Evolutionary conservation across 2,329 filamentous ascomycete genomes (phyloP).

Genomic region (Aureobasidium subglaciale): DNA sequence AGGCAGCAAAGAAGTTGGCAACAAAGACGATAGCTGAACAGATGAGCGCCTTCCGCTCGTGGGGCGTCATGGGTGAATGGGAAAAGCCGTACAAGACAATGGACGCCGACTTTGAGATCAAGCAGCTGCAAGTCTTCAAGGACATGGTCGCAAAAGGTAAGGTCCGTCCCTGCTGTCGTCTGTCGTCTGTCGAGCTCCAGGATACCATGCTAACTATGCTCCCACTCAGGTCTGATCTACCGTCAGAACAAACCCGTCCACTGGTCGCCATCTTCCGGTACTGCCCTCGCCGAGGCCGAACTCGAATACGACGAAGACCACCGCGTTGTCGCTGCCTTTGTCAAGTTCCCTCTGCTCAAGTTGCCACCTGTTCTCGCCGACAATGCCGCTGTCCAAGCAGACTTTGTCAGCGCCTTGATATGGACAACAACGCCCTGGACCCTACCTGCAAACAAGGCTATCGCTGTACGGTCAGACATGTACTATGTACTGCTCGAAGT

Average conservation of each 20-base stretch:
- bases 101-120: slow-evolving; percentile 66
- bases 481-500: slow-evolving; percentile 63
- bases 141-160: slow-evolving; percentile 59
- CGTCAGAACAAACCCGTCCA: slow-evolving; percentile 76
- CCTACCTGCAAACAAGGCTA: slow-evolving; percentile 81
- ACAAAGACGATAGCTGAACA: slow-evolving; percentile 62
- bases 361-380: slow-evolving; percentile 38
- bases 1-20: slow-evolving; percentile 59
- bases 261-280: slow-evolving; percentile 74
- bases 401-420: slow-evolving; percentile 68
- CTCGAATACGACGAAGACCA: slow-evolving; percentile 76
- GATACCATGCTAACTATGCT: neutral
- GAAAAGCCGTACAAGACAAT: slow-evolving; percentile 70
- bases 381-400: slow-evolving; percentile 33
- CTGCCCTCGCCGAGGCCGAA: slow-evolving; percentile 76
- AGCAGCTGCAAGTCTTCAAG: slow-evolving; percentile 68
- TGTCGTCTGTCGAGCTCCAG: neutral
- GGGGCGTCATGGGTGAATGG: slow-evolving; percentile 78
- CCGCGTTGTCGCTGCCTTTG: slow-evolving; percentile 64
- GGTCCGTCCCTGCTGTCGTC: slow-evolving; percentile 15
- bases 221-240: slow-evolving; percentile 57
- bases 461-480: slow-evolving; percentile 71
- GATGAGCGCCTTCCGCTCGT: slow-evolving; percentile 65
- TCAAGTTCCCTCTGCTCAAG: slow-evolving; percentile 63
- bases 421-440: slow-evolving; percentile 99